Evolutionary conservation across 192 early-diverging fungal genomes (phyloP).

Genomic region (Dissophora globulifera): DNA sequence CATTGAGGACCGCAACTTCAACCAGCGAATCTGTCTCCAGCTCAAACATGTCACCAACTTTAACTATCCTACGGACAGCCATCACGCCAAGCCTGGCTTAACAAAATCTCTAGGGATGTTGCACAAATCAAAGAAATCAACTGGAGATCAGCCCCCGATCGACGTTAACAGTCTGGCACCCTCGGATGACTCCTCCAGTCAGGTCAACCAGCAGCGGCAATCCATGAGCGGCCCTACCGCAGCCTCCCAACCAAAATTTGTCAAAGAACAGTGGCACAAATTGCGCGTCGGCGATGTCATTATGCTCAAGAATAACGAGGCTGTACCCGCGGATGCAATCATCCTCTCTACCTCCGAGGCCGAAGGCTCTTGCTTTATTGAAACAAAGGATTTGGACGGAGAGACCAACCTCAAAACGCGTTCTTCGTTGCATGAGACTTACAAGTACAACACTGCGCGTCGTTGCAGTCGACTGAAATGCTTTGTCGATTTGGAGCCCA

Average conservation of each 20-base stretch:
- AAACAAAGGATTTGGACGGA: conserved; percentile 96
- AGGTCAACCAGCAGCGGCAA: conserved; percentile 6
- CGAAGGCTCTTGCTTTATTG: conserved; percentile 84
- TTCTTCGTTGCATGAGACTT: conserved; percentile 70
- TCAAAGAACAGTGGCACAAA: conserved; percentile 71
- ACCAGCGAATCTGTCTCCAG: conserved; percentile 67
- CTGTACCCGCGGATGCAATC: conserved; percentile 86
- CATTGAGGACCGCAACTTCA: conserved; percentile 84
- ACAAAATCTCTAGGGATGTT: no score
- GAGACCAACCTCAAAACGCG: conserved; percentile 98
- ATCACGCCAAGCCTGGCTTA: no score
- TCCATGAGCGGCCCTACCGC: not conserved
- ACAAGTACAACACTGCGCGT: conserved; percentile 72
- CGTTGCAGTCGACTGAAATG: conserved; percentile 76
- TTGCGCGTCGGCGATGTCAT: conserved; percentile 91
- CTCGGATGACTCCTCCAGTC: conserved; percentile 1
- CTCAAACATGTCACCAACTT: conserved; percentile 58
- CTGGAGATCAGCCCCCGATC: conserved; percentile 6
- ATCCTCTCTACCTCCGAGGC: conserved; percentile 83
- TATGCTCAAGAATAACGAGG: conserved; percentile 82
- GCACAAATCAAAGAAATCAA: conserved; percentile 18
- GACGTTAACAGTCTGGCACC: conserved; percentile 6
- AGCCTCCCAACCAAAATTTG: conserved; percentile 53
- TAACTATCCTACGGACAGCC: conserved; percentile 46
- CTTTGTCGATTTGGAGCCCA: conserved; percentile 79